Evolutionary conservation across 495 filamentous ascomycete species (phyloP), one percentile per base, ranked within the genome.

Genomic region (Penicillium steckii): DNA sequence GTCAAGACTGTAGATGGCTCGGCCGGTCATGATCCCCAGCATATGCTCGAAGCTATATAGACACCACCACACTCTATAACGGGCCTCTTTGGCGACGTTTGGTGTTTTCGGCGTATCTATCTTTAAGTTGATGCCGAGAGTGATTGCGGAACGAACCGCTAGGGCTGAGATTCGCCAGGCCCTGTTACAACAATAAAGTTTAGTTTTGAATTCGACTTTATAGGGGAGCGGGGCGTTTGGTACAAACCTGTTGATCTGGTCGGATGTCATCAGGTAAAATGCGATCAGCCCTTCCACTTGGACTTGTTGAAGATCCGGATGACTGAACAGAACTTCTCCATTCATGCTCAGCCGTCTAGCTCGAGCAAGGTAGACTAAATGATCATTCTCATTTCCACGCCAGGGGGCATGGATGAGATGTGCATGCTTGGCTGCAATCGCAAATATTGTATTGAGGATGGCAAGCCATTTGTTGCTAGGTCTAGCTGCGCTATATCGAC

Each of bases 61-160:
- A 29, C 82, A 80, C 80, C 83, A 87, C 84, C 84, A 88, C 8
- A 87, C 71, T 29, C 79, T 76, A 43, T 81, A 78, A 21, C 83
- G 73, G 44, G 78, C 70, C 55, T 87, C 85, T 50, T 81, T 84
- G 13, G 84, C 72, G 8, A 73, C 55, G 44, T 76, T 73, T 15
- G 70, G 46, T 1, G 81, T 72, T 4, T 64, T 62, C 9, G 68
- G 60, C 37, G 71, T 78, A 17, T 78, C 77, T 54, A 80, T 87
- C 29, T 81, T 82, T 48, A 86, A 59, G 51, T 88, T 84, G n/a
- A 89, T 69, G n/a, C 84, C 85, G 10, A 88, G 74, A 0, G 80
- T 76, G 35, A 81, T 73, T 5, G 80, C 82, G 50, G 80, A 78
- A 19, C 85, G 78, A 32, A 88, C 64, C 27, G 83, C 82, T 43